Conservation (phyloP, 1,284 basidiomycete species). For the Irpex sp. region DNA sequence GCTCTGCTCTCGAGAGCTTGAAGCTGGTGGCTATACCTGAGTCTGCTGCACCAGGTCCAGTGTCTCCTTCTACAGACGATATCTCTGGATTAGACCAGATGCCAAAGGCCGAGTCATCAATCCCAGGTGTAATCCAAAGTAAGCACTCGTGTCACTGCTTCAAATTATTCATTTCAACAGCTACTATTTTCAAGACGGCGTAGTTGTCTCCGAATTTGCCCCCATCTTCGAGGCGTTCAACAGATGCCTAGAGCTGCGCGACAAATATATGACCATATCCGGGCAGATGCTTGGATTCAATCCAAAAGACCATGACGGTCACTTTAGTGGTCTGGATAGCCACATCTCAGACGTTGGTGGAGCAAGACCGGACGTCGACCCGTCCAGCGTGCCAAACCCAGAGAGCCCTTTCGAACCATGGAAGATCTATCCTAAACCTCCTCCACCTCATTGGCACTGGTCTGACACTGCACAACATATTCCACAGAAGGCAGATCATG, state of each 20-base stretch:
- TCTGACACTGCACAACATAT: slow-evolving; percentile 45
- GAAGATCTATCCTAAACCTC: slow-evolving; percentile 88
- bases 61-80: slow-evolving; percentile 5
- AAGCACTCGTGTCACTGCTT: background rate
- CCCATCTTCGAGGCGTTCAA: slow-evolving; percentile 63
- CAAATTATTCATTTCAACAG: background rate
- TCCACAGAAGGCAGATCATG: slow-evolving; percentile 36
- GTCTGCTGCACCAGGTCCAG: slow-evolving; percentile 10
- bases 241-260: slow-evolving; percentile 81
- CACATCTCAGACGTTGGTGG: slow-evolving; percentile 63
- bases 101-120: slow-evolving; percentile 23
- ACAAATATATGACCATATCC: slow-evolving; percentile 88
- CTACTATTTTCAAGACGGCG: slow-evolving; percentile 29
- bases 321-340: slow-evolving; percentile 60
- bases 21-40: slow-evolving; percentile 38
- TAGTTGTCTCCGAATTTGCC: slow-evolving; percentile 49
- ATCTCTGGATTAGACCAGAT: slow-evolving; percentile 14
- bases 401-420: slow-evolving; percentile 53
- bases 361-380: slow-evolving; percentile 57
- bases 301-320: slow-evolving; percentile 83
- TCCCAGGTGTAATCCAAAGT: slow-evolving; percentile 16
- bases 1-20: slow-evolving; percentile 35
- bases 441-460: slow-evolving; percentile 94
- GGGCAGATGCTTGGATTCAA: slow-evolving; percentile 89
- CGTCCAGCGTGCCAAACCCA: slow-evolving; percentile 16